These are phyloP conservation scores for Macrolepiota dolichaula DNA, from an alignment of 768 basidiomycete species.

Conservation along the genomic window DNA sequence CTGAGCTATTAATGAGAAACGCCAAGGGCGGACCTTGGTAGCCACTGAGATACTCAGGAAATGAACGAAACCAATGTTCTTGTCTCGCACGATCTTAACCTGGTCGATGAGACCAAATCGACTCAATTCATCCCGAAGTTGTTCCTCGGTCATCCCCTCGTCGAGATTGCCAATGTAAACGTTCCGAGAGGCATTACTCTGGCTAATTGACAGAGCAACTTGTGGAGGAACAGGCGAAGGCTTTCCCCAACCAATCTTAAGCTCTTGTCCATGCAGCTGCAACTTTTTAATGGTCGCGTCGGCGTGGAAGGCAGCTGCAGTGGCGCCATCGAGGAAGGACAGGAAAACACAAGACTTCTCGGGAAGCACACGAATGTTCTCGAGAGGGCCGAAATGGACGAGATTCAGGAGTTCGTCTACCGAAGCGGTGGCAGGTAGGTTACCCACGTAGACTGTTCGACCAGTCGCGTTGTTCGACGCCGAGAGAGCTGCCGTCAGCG, in stretches of 20 bases:
- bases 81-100: slow-evolving; percentile 98
- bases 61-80: slow-evolving; percentile 99
- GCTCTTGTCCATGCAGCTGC: slow-evolving; percentile 88
- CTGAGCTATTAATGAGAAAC: background rate
- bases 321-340: slow-evolving; percentile 91
- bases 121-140: slow-evolving; percentile 85
- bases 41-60: slow-evolving; percentile 94
- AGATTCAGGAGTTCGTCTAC: slow-evolving; percentile 98
- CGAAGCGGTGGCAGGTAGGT: slow-evolving; percentile 90
- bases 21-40: slow-evolving; percentile 68
- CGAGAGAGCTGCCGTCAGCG: slow-evolving; percentile 66
- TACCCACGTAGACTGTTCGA: slow-evolving; percentile 96
- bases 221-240: slow-evolving; percentile 83
- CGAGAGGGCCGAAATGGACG: slow-evolving; percentile 96
- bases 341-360: slow-evolving; percentile 98
- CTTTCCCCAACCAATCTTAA: slow-evolving; percentile 99
- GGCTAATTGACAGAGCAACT: slow-evolving; percentile 84
- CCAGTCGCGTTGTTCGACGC: slow-evolving; percentile 68
- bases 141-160: slow-evolving; percentile 86
- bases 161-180: slow-evolving; percentile 96
- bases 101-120: slow-evolving; percentile 97
- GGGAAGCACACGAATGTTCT: slow-evolving; percentile 89
- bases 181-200: slow-evolving; percentile 91
- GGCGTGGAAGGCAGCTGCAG: slow-evolving; percentile 95
- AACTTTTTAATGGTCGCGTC: slow-evolving; percentile 96